Evolutionary conservation across 1,139 yeast species (phyloP).

Genomic region (Nakaseomyces glabratus): DNA sequence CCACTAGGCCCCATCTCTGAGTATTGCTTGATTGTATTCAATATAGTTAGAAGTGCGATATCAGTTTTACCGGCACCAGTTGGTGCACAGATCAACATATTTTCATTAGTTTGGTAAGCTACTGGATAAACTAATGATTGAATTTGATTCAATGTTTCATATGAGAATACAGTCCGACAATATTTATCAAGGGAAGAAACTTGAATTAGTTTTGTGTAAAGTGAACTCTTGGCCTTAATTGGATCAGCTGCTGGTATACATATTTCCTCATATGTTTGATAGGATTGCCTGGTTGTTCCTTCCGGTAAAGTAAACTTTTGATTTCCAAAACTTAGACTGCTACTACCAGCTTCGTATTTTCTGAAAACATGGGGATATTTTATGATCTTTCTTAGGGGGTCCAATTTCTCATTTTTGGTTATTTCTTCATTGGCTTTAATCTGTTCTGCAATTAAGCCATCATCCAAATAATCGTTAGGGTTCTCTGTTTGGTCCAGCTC

Average conservation of each 20-base stretch:
- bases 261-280: conserved; percentile 70
- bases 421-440: conserved; percentile 46
- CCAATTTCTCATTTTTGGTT: conserved; percentile 44
- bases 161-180: conserved; percentile 80
- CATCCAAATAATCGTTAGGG: conserved; percentile 37
- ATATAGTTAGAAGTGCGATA: conserved; percentile 78
- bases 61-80: conserved; percentile 99
- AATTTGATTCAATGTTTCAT: conserved; percentile 71
- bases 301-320: conserved; percentile 69
- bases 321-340: conserved; percentile 59
- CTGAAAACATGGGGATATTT: conserved; percentile 85
- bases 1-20: conserved; percentile 40
- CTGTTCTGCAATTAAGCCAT: conserved; percentile 50
- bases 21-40: conserved; percentile 68
- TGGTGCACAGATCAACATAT: conserved; percentile 97
- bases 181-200: conserved; percentile 60
- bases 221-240: conserved; percentile 35
- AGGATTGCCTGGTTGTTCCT: conserved; percentile 65
- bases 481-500: conserved; percentile 12
- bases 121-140: conserved; percentile 89
- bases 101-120: conserved; percentile 88
- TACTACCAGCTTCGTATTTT: conserved; percentile 52
- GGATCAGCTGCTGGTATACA: conserved; percentile 63
- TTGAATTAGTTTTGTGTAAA: conserved; percentile 48
- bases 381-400: conserved; percentile 39